phyloP scores from a whole-genome alignment of 2,329 filamentous ascomycete species.

The Graphiopsis chlorocephala region DNA sequence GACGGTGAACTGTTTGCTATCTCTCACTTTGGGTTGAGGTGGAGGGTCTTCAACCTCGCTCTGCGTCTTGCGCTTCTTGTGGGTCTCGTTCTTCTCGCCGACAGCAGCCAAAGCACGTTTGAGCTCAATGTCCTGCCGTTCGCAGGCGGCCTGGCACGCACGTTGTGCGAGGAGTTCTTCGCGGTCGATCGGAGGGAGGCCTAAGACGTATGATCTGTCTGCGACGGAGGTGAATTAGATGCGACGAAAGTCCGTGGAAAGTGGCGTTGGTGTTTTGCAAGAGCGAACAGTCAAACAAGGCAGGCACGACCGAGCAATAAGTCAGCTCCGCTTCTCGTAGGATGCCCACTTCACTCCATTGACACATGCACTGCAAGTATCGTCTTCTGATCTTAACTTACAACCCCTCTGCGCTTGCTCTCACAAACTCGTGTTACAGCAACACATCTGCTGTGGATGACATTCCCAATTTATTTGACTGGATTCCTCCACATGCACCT shows the following conservation, averaged over 20 bases:
- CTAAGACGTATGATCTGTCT: not conserved
- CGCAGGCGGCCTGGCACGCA: not conserved
- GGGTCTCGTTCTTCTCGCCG: not conserved
- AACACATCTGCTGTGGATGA: not conserved
- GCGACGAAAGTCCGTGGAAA: not conserved
- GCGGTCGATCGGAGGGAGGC: not conserved
- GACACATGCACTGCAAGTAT: not conserved
- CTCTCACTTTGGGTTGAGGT: not conserved
- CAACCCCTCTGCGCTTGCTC: not conserved
- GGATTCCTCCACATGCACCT: not conserved
- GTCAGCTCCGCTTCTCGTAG: not conserved
- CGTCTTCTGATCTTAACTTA: not conserved
- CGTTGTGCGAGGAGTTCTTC: not conserved
- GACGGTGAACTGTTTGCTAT: not conserved
- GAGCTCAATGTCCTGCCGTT: not conserved
- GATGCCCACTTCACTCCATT: not conserved
- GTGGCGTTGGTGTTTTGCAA: not conserved
- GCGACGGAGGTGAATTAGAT: not conserved
- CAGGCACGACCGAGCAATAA: not conserved
- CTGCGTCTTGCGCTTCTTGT: not conserved
- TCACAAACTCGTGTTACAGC: not conserved
- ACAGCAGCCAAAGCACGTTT: not conserved
- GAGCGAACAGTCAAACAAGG: not conserved
- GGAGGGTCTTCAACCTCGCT: not conserved
- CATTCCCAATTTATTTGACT: not conserved